Evolutionary conservation across 1,284 basidiomycete species (phyloP).

Genomic region (Trichosporon faecale): DNA sequence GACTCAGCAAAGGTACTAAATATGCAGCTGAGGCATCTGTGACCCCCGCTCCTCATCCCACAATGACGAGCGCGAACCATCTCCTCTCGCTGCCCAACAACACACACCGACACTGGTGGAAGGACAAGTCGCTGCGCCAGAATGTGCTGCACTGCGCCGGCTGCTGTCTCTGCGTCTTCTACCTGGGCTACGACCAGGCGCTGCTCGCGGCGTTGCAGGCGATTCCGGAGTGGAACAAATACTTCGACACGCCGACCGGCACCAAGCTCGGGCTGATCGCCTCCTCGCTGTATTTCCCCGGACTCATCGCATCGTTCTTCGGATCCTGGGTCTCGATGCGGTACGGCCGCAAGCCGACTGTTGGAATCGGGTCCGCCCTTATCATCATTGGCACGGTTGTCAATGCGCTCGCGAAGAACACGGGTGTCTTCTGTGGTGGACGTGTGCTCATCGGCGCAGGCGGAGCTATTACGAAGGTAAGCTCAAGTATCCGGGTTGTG

Average conservation of each 20-base stretch:
- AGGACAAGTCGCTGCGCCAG: constrained; percentile 18
- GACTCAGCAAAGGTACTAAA: not conserved
- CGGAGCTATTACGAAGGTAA: constrained; percentile 22
- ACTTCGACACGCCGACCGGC: constrained; percentile 30
- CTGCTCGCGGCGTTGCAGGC: constrained; percentile 24
- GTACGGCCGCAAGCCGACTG: constrained; percentile 23
- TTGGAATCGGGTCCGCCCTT: constrained; percentile 27
- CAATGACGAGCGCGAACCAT: not conserved
- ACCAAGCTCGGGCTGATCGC: constrained; percentile 32
- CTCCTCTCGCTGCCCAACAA: constrained; percentile 17
- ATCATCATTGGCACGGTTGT: constrained; percentile 31
- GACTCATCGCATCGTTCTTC: constrained; percentile 24
- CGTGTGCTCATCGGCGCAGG: constrained; percentile 63
- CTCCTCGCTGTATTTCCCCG: constrained; percentile 23
- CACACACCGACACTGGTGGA: constrained; percentile 23
- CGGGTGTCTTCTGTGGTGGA: constrained; percentile 16
- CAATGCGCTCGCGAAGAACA: constrained; percentile 28
- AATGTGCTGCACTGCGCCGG: constrained; percentile 21
- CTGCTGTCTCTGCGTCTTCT: constrained; percentile 22
- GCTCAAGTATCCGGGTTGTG: not conserved
- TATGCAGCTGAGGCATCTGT: not conserved
- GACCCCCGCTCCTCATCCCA: not conserved
- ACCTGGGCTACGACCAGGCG: constrained; percentile 24
- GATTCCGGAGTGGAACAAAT: constrained; percentile 19
- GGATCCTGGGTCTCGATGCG: constrained; percentile 18